These are phyloP conservation scores for Geotrichum phurueaensis DNA, from an alignment of 1,139 yeast species.

Conservation along the genomic window DNA sequence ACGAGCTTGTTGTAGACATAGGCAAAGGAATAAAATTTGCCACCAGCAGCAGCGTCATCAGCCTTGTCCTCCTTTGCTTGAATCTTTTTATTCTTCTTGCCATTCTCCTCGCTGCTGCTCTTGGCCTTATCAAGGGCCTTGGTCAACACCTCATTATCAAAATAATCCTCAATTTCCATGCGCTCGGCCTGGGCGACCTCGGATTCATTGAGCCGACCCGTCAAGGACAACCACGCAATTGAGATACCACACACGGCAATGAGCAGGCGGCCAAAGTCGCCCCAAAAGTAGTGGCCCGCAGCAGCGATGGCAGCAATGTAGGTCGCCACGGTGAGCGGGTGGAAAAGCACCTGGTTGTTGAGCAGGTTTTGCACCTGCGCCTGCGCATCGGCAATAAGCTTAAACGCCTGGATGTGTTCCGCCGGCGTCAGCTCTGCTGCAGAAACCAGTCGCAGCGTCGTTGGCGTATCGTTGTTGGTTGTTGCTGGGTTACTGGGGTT, in stretches of 20 bases:
- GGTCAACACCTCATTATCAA: neutral
- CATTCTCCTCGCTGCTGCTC: neutral
- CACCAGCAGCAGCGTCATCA: neutral
- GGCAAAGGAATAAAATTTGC: constrained; percentile 18
- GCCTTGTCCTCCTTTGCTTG: neutral
- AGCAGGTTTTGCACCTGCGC: constrained; percentile 25
- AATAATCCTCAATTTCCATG: constrained; percentile 9
- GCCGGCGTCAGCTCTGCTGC: neutral
- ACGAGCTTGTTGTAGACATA: constrained; percentile 23
- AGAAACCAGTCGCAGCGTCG: neutral
- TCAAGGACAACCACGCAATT: constrained; percentile 23
- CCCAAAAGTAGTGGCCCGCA: neutral
- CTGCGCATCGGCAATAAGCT: constrained; percentile 23
- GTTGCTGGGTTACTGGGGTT: neutral
- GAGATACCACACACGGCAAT: constrained; percentile 18
- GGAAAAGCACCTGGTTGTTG: constrained; percentile 20
- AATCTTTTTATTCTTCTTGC: neutral
- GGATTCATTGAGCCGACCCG: constrained; percentile 19
- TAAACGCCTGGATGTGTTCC: constrained; percentile 16
- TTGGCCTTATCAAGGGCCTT: neutral
- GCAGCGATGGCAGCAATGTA: constrained; percentile 9
- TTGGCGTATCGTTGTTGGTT: neutral
- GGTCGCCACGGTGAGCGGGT: constrained; percentile 9
- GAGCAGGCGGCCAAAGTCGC: constrained; percentile 19
- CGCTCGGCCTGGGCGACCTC: constrained; percentile 17